These are phyloP conservation scores for Spathaspora sp. DNA, from an alignment of 1,139 yeast species.

Conservation along the genomic window DNA sequence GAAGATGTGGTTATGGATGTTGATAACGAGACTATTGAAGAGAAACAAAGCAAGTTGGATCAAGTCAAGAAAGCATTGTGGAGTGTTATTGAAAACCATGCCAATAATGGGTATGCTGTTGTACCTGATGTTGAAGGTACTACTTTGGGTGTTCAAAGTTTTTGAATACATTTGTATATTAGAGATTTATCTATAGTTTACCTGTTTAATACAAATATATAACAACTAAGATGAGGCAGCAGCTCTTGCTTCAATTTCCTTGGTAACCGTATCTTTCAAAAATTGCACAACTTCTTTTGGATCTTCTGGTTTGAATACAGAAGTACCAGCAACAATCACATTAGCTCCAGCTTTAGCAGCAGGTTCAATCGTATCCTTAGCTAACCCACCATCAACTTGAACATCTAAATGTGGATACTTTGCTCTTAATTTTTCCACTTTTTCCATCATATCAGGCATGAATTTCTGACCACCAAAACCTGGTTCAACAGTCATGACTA, in stretches of 20 bases:
- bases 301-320: slow-evolving; percentile 80
- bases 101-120: slow-evolving; percentile 41
- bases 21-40: slow-evolving; percentile 32
- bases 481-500: slow-evolving; percentile 98
- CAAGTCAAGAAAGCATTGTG: slow-evolving; percentile 67
- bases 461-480: slow-evolving; percentile 99
- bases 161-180: slow-evolving; percentile 20
- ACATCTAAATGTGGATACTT: slow-evolving; percentile 79
- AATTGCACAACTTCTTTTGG: slow-evolving; percentile 71
- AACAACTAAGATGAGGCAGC: neutral
- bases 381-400: slow-evolving; percentile 97
- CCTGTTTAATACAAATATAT: neutral
- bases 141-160: slow-evolving; percentile 73
- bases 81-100: slow-evolving; percentile 60
- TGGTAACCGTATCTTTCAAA: slow-evolving; percentile 61
- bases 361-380: slow-evolving; percentile 73
- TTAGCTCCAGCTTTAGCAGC: slow-evolving; percentile 97
- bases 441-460: slow-evolving; percentile 95
- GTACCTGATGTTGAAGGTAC: slow-evolving; percentile 69
- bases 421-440: slow-evolving; percentile 73
- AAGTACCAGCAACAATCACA: slow-evolving; percentile 97
- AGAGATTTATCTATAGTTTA: slow-evolving; percentile 3
- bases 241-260: slow-evolving; percentile 12
- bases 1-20: slow-evolving; percentile 50
- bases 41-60: slow-evolving; percentile 37